Evolutionary conservation across 331 rosid species (phyloP).

Genomic region (Ulmus americana): DNA sequence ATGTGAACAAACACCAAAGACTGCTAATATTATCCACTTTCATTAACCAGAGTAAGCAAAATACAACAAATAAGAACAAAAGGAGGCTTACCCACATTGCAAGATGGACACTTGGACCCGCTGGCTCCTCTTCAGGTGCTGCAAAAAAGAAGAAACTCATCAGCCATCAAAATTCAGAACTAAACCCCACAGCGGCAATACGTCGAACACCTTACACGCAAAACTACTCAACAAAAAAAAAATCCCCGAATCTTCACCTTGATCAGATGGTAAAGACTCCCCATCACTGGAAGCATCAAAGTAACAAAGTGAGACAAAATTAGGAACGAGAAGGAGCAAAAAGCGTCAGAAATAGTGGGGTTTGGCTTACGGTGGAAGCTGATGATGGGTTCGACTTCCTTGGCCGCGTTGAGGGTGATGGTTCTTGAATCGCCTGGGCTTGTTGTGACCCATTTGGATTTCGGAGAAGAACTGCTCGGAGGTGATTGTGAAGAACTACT

Average conservation of each 20-base stretch:
- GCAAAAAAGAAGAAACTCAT: slow-evolving; percentile 18
- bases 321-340: not conserved
- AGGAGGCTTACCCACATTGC: slow-evolving; percentile 84
- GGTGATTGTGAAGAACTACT: no score
- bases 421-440: slow-evolving; percentile 41
- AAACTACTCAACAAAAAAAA: not conserved
- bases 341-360: not conserved
- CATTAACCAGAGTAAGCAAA: not conserved
- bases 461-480: no score
- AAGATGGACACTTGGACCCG: slow-evolving; percentile 56
- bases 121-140: slow-evolving; percentile 42
- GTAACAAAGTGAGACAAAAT: not conserved
- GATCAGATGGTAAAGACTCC: slow-evolving; percentile 44
- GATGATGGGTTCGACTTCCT: slow-evolving; percentile 47
- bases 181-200: slow-evolving; percentile 7
- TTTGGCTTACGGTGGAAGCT: slow-evolving; percentile 32
- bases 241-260: slow-evolving; percentile 36
- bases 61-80: not conserved
- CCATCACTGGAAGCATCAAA: slow-evolving; percentile 36
- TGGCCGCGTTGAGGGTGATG: slow-evolving; percentile 45
- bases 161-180: slow-evolving; percentile 6
- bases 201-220: slow-evolving; percentile 9
- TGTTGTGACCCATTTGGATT: slow-evolving; percentile 55
- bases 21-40: not conserved
- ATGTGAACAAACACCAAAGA: not conserved